Evolutionary conservation across 106 monocot genomes (phyloP), one percentile per base, ranked within the genome.

Genomic region (Dendrobium catenatum): DNA sequence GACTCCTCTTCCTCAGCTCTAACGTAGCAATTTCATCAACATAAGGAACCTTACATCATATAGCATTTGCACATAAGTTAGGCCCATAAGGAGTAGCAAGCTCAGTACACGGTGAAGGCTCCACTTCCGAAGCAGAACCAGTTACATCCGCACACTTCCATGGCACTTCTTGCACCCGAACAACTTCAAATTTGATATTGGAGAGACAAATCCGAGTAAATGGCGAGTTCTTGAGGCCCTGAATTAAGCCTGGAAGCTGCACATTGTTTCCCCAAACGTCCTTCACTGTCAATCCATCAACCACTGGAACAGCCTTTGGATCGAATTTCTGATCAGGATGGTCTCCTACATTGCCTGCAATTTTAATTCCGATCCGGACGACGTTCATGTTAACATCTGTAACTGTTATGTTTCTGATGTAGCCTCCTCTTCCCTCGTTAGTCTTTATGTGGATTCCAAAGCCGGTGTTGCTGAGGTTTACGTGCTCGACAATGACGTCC

Each of bases 131-230:
- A 3, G 86, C 79, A 9, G 80, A 67, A 1, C 86, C 86, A 42
- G 77, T 86, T 16, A 86, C 86, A 77, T 82, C 82, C 20, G n/a
- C 61, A 24, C 86, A 86, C 76, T 79, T 75, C 86, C 86, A 86
- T 9, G 79, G 82, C 20, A 6, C 72, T 4, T 22, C 9, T 73
- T 10, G 33, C 44, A 26, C 6, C 68, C 5, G 42, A 79, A 48
- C 72, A 40, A 67, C 44, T n/a, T 42, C 66, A 27, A 87, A 79
- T 81, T 68, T 87, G 0, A 87, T 81, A 79, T 87, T 84, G 4
- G 78, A 84, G 7, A 87, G 78, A 68, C 87, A 87, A 31, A 87
- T 78, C 29, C 75, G 55, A 19, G 79, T 87, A 43, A 87, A 87
- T 6, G 84, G 84, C 4, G 87, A 78, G 61, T 48, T 41, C 75